Evolutionary conservation across 2,329 filamentous ascomycete genomes (phyloP).

Genomic region (Cylindrodendrum hubeiense): DNA sequence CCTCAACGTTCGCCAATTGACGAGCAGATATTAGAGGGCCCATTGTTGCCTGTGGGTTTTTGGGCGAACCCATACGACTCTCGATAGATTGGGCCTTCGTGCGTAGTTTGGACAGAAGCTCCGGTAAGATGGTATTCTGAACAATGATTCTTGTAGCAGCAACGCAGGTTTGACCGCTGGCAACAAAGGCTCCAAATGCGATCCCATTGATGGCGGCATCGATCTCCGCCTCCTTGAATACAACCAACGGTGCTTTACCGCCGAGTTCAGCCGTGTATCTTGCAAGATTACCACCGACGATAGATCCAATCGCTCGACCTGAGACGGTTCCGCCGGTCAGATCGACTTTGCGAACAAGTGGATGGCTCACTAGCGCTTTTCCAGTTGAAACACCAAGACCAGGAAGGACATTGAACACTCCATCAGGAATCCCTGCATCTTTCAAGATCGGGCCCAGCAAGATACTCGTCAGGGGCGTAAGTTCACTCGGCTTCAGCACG

Average conservation of each 20-base stretch:
- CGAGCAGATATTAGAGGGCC: constrained; percentile 72
- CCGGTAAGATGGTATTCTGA: constrained; percentile 73
- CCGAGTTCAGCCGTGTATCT: constrained; percentile 79
- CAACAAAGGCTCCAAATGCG: constrained; percentile 69
- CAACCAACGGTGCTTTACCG: constrained; percentile 77
- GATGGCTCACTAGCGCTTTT: constrained; percentile 65
- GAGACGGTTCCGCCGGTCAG: constrained; percentile 82
- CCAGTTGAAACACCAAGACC: constrained; percentile 67
- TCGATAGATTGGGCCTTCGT: constrained; percentile 70
- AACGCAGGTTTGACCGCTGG: constrained; percentile 71
- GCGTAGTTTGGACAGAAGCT: constrained; percentile 74
- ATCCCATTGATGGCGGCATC: constrained; percentile 77
- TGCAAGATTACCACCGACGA: constrained; percentile 75
- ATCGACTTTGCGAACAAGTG: constrained; percentile 73
- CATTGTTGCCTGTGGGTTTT: constrained; percentile 70
- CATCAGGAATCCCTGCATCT: constrained; percentile 77
- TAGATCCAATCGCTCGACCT: constrained; percentile 75
- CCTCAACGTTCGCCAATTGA: constrained; percentile 76
- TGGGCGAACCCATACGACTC: constrained; percentile 67
- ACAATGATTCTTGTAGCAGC: constrained; percentile 83
- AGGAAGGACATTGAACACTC: constrained; percentile 74
- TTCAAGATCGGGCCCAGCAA: constrained; percentile 70
- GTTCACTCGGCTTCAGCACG: constrained; percentile 72
- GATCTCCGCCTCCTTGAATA: constrained; percentile 75
- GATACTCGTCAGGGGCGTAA: constrained; percentile 72